Evolutionary conservation across 202 grass and related monocot species (phyloP).

Genomic region (Tripidium arundinaceum): DNA sequence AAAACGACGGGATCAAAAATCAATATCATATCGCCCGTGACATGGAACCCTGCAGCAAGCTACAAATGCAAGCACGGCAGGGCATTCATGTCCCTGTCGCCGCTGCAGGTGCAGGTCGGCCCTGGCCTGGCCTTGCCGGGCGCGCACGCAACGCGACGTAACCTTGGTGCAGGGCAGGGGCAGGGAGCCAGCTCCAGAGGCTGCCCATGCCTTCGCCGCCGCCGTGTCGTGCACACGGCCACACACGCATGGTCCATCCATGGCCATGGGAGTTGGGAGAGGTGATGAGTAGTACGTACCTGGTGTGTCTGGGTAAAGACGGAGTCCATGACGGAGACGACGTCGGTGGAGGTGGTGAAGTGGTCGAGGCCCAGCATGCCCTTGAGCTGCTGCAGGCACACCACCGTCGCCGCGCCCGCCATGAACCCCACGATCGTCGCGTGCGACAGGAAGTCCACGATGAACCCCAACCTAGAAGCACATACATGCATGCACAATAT

Average conservation of each 20-base stretch:
- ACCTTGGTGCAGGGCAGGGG: neutral
- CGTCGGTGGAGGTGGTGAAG: constrained; percentile 76
- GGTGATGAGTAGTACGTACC: constrained; percentile 27
- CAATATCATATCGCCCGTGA: neutral
- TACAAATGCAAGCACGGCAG: neutral
- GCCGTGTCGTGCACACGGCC: too few species aligned
- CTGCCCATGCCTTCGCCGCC: too few species aligned
- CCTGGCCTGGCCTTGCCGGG: neutral
- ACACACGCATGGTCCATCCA: too few species aligned
- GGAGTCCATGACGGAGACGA: constrained; percentile 80
- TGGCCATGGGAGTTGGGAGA: too few species aligned
- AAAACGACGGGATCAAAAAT: neutral
- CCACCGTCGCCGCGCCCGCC: constrained; percentile 83
- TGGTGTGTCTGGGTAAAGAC: constrained; percentile 71
- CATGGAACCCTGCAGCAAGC: neutral
- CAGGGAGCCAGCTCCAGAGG: neutral
- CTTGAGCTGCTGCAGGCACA: constrained; percentile 93
- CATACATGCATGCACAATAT: neutral
- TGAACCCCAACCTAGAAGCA: constrained; percentile 58
- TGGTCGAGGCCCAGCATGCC: constrained; percentile 68
- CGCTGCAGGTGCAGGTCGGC: neutral
- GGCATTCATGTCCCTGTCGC: constrained; percentile 12
- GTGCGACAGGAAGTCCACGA: constrained; percentile 84
- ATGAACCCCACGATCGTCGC: constrained; percentile 91
- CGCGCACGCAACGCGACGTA: neutral